Evolutionary conservation across 768 basidiomycete genomes (phyloP).

Genomic region (Leccinum olivaceopallidum): DNA sequence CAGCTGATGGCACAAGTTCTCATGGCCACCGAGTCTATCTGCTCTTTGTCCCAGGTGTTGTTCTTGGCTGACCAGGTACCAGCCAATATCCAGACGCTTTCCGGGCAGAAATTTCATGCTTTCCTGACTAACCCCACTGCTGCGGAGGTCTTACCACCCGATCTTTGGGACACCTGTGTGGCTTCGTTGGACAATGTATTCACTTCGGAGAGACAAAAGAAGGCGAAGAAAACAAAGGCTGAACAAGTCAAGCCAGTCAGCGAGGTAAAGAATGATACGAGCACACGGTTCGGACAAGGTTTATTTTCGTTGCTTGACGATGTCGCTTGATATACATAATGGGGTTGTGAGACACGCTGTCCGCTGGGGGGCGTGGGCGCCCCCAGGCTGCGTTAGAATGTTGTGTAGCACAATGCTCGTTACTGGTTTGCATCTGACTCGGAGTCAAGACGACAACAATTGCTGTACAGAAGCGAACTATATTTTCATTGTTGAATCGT

Average conservation of each 20-base stretch:
- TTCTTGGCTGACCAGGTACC: slow-evolving; percentile 52
- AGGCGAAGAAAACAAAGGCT: slow-evolving; percentile 38
- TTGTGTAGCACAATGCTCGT: not conserved
- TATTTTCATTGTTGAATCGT: too few relatives aligned
- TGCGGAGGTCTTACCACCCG: slow-evolving; percentile 28
- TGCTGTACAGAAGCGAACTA: too few relatives aligned
- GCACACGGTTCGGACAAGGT: slow-evolving; percentile 12
- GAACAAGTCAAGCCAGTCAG: slow-evolving; percentile 12
- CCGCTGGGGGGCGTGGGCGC: not conserved
- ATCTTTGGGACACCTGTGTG: slow-evolving; percentile 48
- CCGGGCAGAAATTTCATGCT: slow-evolving; percentile 60
- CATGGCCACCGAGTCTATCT: slow-evolving; percentile 58
- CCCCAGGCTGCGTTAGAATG: not conserved
- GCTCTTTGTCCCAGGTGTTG: slow-evolving; percentile 60
- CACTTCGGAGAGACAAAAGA: slow-evolving; percentile 47
- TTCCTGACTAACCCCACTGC: slow-evolving; percentile 40
- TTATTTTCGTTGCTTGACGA: slow-evolving; percentile 46
- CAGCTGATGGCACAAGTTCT: slow-evolving; percentile 69
- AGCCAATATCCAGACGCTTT: slow-evolving; percentile 49
- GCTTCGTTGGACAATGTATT: slow-evolving; percentile 51
- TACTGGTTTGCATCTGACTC: too few relatives aligned
- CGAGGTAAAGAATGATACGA: slow-evolving; percentile 27
- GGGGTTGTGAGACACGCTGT: not conserved
- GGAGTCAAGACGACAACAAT: too few relatives aligned
- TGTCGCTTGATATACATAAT: slow-evolving; percentile 29